phyloP scores from a whole-genome alignment of 2,329 filamentous ascomycete genomes.

The Fusarium tricinctum region DNA sequence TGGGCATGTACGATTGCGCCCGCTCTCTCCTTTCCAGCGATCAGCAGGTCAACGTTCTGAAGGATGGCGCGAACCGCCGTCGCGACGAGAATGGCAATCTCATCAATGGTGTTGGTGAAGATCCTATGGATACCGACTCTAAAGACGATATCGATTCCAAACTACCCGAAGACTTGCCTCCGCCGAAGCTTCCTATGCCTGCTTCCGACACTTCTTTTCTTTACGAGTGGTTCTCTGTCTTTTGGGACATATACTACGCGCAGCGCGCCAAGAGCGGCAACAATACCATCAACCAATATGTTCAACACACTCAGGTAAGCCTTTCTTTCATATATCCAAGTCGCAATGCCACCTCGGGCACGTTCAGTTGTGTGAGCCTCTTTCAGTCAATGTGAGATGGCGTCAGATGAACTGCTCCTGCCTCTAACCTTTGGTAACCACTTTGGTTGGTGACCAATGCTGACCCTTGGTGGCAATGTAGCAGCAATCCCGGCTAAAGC shows the following conservation, averaged over 20 bases:
- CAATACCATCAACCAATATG: constrained; percentile 78
- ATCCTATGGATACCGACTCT: constrained; percentile 84
- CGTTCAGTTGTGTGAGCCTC: constrained; percentile 17
- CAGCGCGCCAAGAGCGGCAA: constrained; percentile 79
- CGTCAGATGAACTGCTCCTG: constrained; percentile 29
- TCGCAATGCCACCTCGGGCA: constrained; percentile 29
- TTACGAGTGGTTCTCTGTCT: constrained; percentile 97
- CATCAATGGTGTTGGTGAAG: constrained; percentile 77
- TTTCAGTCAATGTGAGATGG: constrained; percentile 21
- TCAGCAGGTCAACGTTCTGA: constrained; percentile 75
- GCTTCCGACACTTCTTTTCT: constrained; percentile 83
- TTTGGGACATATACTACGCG: constrained; percentile 95
- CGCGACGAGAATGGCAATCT: constrained; percentile 77
- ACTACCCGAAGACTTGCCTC: constrained; percentile 83
- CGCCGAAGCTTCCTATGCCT: constrained; percentile 75
- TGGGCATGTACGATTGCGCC: constrained; percentile 86
- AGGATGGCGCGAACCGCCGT: constrained; percentile 77
- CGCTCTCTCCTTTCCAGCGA: constrained; percentile 77
- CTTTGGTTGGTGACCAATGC: constrained; percentile 42
- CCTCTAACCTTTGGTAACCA: constrained; percentile 44
- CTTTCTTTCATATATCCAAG: constrained; percentile 35
- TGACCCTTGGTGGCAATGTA: constrained; percentile 52
- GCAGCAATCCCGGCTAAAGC: constrained; percentile 79
- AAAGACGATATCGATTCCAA: constrained; percentile 83
- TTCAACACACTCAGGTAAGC: constrained; percentile 80